Conservation (phyloP, 768 basidiomycete species). For the Suillus ampliporus region DNA sequence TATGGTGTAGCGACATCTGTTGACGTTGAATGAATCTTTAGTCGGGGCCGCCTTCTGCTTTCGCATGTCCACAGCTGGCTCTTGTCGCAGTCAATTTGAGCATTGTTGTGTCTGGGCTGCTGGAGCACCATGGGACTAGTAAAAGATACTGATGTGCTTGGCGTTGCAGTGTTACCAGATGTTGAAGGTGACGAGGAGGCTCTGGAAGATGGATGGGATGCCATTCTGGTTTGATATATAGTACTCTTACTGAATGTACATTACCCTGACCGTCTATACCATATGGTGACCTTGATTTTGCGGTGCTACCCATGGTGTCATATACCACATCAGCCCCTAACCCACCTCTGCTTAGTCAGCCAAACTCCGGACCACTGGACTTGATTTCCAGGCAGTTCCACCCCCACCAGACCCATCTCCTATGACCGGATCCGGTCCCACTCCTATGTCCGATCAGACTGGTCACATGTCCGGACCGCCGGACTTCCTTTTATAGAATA, state of each 20-base stretch:
- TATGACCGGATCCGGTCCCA: too few relatives aligned
- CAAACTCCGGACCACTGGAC: too few relatives aligned
- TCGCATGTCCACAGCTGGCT: conserved; percentile 32
- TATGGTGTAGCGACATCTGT: conserved; percentile 15
- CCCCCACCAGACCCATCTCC: too few relatives aligned
- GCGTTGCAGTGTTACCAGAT: conserved; percentile 19
- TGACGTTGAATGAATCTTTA: conserved; percentile 14
- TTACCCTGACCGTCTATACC: neutral
- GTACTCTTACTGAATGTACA: neutral
- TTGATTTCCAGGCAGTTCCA: too few relatives aligned
- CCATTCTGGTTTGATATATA: conserved; percentile 5
- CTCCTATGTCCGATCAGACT: too few relatives aligned
- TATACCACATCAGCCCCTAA: too few relatives aligned
- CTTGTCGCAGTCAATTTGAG: conserved; percentile 22
- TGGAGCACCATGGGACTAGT: conserved; percentile 24
- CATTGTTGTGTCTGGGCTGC: conserved; percentile 21
- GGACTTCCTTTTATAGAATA: too few relatives aligned
- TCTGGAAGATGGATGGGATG: conserved; percentile 14
- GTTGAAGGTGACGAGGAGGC: conserved; percentile 6
- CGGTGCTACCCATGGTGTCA: neutral
- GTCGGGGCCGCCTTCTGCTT: conserved; percentile 22
- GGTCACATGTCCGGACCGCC: too few relatives aligned
- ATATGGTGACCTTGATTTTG: too few relatives aligned
- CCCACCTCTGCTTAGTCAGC: too few relatives aligned
- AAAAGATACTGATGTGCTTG: conserved; percentile 22